These are phyloP conservation scores for Xylaria scruposa DNA, from an alignment of 495 filamentous ascomycete genomes.

Conservation along the genomic window DNA sequence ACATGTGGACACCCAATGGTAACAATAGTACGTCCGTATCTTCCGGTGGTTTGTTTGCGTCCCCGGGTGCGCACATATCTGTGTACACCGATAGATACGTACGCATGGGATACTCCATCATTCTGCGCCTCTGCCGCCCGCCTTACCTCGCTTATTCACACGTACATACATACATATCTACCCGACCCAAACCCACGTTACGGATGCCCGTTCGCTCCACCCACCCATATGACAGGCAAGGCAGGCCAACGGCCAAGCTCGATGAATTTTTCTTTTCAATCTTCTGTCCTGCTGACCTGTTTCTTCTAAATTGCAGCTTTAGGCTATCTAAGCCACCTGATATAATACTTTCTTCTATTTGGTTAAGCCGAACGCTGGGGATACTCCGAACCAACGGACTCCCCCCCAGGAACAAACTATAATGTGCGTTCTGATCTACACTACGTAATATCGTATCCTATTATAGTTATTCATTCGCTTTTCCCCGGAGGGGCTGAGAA, in stretches of 20 bases:
- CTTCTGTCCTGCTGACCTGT: neutral
- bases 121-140: slow-evolving; percentile 21
- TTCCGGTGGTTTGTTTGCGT: neutral
- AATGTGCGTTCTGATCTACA: neutral
- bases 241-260: neutral
- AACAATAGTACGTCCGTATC: slow-evolving; percentile 16
- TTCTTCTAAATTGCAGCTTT: neutral
- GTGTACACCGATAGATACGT: neutral
- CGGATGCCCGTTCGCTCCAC: slow-evolving; percentile 17
- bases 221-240: slow-evolving; percentile 19
- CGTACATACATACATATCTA: slow-evolving; percentile 22
- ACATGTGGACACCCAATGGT: neutral
- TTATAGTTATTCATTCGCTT: neutral
- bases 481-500: neutral
- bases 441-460: neutral
- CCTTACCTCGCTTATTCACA: slow-evolving; percentile 12
- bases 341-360: neutral
- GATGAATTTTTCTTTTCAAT: neutral
- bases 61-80: slow-evolving; percentile 14
- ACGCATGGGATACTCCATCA: neutral
- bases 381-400: neutral
- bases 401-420: neutral
- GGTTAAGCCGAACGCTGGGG: neutral
- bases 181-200: slow-evolving; percentile 9
- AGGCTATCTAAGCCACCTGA: neutral